These are phyloP conservation scores for Sarcomyxa edulis DNA, from an alignment of 768 basidiomycete genomes.

Conservation along the genomic window DNA sequence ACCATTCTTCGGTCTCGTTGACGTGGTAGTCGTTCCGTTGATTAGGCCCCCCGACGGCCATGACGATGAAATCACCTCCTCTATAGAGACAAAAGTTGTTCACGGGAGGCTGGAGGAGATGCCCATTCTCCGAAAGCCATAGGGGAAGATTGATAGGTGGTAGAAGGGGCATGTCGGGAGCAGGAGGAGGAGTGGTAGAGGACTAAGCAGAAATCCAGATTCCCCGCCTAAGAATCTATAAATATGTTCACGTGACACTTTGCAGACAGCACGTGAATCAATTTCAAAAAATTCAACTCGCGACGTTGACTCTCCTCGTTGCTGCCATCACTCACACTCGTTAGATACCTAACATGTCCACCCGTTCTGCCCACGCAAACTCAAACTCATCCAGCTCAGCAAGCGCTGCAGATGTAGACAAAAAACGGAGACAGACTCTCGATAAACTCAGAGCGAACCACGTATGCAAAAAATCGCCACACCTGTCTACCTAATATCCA, in stretches of 20 bases:
- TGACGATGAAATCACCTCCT: constrained; percentile 86
- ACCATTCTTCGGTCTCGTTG: constrained; percentile 99
- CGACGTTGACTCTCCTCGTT: no score
- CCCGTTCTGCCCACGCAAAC: no score
- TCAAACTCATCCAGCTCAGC: no score
- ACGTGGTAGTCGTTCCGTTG: constrained; percentile 92
- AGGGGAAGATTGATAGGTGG: constrained; percentile 85
- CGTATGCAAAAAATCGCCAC: constrained; percentile 28
- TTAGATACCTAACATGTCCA: no score
- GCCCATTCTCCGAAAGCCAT: constrained; percentile 81
- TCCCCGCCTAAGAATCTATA: no score
- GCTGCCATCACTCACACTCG: no score
- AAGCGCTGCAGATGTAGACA: constrained; percentile 32
- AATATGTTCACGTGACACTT: no score
- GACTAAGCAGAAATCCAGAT: no score
- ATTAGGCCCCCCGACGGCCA: constrained; percentile 96
- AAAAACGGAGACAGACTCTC: constrained; percentile 43
- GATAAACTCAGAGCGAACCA: constrained; percentile 55
- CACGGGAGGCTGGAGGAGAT: constrained; percentile 85
- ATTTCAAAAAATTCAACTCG: no score
- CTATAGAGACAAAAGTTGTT: constrained; percentile 86
- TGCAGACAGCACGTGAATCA: no score
- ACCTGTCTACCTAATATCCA: not conserved
- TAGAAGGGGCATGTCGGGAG: constrained; percentile 55
- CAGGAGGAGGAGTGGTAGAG: no score